phyloP scores from a whole-genome alignment of 1,284 basidiomycete species.

The Austroboletus niveus region DNA sequence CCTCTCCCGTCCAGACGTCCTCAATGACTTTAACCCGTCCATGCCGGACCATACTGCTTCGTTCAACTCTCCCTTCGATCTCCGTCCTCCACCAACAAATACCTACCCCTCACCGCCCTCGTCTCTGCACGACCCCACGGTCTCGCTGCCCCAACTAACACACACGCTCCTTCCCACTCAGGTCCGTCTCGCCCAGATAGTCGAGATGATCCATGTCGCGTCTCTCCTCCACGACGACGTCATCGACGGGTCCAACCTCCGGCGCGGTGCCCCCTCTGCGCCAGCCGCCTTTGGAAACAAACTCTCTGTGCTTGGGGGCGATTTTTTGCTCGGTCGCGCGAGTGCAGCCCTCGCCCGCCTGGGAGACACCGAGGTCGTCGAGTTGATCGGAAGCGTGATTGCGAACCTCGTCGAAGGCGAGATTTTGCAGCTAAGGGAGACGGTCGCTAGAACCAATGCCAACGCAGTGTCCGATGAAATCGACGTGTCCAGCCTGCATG shows the following conservation, averaged over 20 bases:
- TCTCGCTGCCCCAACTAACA: slow-evolving; percentile 30
- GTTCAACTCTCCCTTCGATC: slow-evolving; percentile 47
- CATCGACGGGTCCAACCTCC: slow-evolving; percentile 81
- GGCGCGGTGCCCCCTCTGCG: slow-evolving; percentile 81
- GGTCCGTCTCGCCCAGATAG: slow-evolving; percentile 90
- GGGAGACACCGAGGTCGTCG: slow-evolving; percentile 87
- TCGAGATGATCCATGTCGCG: slow-evolving; percentile 99
- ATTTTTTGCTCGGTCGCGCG: slow-evolving; percentile 93
- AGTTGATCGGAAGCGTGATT: slow-evolving; percentile 90
- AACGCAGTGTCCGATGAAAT: slow-evolving; percentile 10
- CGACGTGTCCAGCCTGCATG: slow-evolving; percentile 21
- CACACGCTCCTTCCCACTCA: slow-evolving; percentile 75
- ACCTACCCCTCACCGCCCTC: slow-evolving; percentile 38
- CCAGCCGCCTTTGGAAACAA: slow-evolving; percentile 95
- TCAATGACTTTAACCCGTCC: slow-evolving; percentile 84
- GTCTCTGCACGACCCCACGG: slow-evolving; percentile 26
- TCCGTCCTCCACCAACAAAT: slow-evolving; percentile 40
- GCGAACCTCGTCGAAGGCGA: slow-evolving; percentile 97
- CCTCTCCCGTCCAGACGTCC: slow-evolving; percentile 67
- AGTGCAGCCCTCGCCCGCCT: slow-evolving; percentile 86
- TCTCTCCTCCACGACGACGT: slow-evolving; percentile 96
- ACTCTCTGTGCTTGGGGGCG: slow-evolving; percentile 89
- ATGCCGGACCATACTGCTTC: slow-evolving; percentile 69
- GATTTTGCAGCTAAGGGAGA: slow-evolving; percentile 80
- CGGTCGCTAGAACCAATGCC: neutral